These are phyloP conservation scores for Hericium coralloides DNA, from an alignment of 768 basidiomycete genomes.

Conservation along the genomic window DNA sequence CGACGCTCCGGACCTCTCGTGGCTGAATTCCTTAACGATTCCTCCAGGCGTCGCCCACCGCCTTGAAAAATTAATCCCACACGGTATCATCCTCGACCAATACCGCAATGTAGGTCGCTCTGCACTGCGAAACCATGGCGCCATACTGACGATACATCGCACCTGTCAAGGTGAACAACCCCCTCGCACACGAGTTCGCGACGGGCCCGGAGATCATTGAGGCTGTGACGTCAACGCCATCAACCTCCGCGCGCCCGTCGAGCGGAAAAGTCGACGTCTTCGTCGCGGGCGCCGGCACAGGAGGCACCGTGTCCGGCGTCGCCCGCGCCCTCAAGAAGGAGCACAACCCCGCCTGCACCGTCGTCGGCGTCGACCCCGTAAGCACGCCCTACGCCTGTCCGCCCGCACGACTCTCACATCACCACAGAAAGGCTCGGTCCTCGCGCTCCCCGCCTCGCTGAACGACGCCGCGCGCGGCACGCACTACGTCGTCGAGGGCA, in stretches of 20 bases:
- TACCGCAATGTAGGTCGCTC: constrained; percentile 57
- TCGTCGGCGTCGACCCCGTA: constrained; percentile 91
- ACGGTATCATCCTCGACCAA: constrained; percentile 89
- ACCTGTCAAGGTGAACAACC: constrained; percentile 59
- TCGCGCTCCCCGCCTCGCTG: constrained; percentile 61
- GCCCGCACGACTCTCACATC: neutral
- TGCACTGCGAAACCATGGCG: neutral
- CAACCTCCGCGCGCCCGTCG: constrained; percentile 46
- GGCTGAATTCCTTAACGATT: constrained; percentile 84
- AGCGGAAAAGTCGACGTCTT: constrained; percentile 74
- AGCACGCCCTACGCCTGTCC: too few species aligned
- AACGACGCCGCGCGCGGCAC: constrained; percentile 43
- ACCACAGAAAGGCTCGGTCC: constrained; percentile 57
- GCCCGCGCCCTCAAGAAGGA: constrained; percentile 71
- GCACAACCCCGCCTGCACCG: constrained; percentile 62
- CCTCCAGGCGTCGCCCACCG: constrained; percentile 70
- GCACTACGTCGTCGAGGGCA: constrained; percentile 86
- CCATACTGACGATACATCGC: constrained; percentile 4
- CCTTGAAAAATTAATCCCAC: constrained; percentile 68
- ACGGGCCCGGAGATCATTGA: constrained; percentile 92
- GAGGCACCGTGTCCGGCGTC: constrained; percentile 89
- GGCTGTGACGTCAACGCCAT: constrained; percentile 58
- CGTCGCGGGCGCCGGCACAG: constrained; percentile 86
- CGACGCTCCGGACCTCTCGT: constrained; percentile 37
- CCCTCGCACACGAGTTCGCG: constrained; percentile 80